Conservation (phyloP, 768 basidiomycete genomes). For the Tephrocybe sp. region DNA sequence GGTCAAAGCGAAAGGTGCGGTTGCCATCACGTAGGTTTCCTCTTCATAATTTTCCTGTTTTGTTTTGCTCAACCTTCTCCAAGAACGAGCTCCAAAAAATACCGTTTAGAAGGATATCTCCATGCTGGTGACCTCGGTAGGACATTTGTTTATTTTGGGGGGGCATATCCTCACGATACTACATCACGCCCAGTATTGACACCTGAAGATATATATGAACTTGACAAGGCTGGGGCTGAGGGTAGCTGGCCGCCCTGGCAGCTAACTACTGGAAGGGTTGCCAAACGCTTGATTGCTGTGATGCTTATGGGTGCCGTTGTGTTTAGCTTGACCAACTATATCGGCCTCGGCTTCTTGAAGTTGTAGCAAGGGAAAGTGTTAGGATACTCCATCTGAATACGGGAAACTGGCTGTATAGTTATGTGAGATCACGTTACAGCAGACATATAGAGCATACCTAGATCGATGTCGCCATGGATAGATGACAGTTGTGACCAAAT, state of each 20-base stretch:
- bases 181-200: conserved; percentile 49
- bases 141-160: conserved; percentile 8
- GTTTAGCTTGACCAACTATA: conserved; percentile 21
- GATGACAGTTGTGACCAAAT: no score
- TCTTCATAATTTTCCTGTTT: background rate
- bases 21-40: conserved; percentile 59
- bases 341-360: conserved; percentile 21
- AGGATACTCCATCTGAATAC: no score
- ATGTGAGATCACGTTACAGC: no score
- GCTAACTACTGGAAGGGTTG: conserved; percentile 4
- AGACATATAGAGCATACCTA: no score
- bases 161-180: background rate
- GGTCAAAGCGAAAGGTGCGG: conserved; percentile 67
- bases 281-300: conserved; percentile 17
- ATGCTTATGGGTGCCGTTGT: conserved; percentile 21
- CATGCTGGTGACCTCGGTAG: conserved; percentile 63
- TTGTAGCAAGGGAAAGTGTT: no score
- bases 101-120: conserved; percentile 67
- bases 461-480: no score
- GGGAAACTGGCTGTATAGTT: no score
- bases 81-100: conserved; percentile 67
- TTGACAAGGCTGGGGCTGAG: conserved; percentile 56
- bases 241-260: no score
- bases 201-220: conserved; percentile 47
- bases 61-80: background rate